Evolutionary conservation across 805 yeast species (phyloP).

Genomic region (Barnettozyma californica): DNA sequence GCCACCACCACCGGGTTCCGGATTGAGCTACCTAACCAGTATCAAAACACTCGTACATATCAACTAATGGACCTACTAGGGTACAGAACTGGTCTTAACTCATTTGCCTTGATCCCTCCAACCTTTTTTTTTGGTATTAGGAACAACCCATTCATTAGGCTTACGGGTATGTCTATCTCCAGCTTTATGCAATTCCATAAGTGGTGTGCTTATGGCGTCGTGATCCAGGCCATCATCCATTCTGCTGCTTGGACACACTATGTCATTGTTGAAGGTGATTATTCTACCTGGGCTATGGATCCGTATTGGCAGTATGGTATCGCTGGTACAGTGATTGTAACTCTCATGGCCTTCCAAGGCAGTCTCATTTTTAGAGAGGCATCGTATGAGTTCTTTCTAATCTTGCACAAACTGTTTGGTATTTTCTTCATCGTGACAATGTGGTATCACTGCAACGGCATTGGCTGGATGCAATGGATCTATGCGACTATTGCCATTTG

Average conservation of each 20-base stretch:
- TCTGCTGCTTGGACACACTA: slow-evolving; percentile 50
- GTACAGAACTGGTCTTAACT: slow-evolving; percentile 49
- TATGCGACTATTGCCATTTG: slow-evolving; percentile 60
- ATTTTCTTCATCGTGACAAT: slow-evolving; percentile 46
- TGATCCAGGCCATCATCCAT: slow-evolving; percentile 50
- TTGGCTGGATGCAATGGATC: slow-evolving; percentile 46
- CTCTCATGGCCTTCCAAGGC: slow-evolving; percentile 44
- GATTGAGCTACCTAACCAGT: slow-evolving; percentile 35
- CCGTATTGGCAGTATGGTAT: slow-evolving; percentile 45
- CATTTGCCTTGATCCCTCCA: slow-evolving; percentile 50
- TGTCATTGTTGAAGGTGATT: slow-evolving; percentile 37
- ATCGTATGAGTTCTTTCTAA: slow-evolving; percentile 56
- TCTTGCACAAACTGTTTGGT: slow-evolving; percentile 53
- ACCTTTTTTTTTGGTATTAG: slow-evolving; percentile 64
- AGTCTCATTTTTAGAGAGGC: slow-evolving; percentile 43
- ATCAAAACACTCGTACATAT: slow-evolving; percentile 25
- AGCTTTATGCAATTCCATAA: slow-evolving; percentile 62
- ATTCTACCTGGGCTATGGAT: slow-evolving; percentile 37
- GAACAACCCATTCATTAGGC: slow-evolving; percentile 57
- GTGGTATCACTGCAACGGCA: slow-evolving; percentile 54
- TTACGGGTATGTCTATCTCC: slow-evolving; percentile 54
- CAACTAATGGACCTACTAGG: slow-evolving; percentile 37
- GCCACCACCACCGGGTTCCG: slow-evolving; percentile 32
- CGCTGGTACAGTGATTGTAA: slow-evolving; percentile 39
- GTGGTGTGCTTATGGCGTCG: slow-evolving; percentile 53